Percentiles rank a stretch among this genome's conserved stretches.
Evolutionary conservation across 163 green algal species (phyloP).

Genomic region (Volvox carteri): DNA sequence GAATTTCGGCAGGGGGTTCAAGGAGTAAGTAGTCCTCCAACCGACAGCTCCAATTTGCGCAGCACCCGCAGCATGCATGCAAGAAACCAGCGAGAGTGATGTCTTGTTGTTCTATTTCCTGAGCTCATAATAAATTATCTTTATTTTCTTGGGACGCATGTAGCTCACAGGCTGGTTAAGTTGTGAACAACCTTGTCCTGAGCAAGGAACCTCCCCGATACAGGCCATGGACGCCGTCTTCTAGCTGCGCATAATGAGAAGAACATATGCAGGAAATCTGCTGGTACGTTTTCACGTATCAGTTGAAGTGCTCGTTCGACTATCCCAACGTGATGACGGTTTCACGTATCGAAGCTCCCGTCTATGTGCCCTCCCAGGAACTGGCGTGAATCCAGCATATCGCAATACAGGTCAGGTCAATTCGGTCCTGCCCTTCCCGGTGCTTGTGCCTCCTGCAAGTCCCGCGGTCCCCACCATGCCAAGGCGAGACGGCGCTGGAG

Average conservation of each 20-base stretch:
- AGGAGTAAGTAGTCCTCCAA: background rate
- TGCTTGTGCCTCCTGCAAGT: background rate
- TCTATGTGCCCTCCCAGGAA: background rate
- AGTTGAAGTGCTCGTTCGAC: background rate
- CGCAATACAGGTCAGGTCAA: background rate
- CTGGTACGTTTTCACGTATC: background rate
- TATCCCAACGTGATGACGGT: background rate
- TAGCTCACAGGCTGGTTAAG: background rate
- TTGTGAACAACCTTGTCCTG: background rate
- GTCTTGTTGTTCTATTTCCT: background rate
- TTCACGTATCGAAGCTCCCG: background rate
- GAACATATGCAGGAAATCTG: background rate
- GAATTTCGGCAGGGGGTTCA: background rate
- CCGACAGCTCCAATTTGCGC: background rate
- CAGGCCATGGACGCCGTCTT: conserved; percentile 33
- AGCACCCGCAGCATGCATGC: background rate
- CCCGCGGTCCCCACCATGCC: conserved; percentile 21
- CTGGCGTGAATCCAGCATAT: conserved; percentile 15
- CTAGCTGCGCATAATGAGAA: conserved; percentile 40
- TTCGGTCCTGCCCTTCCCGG: background rate
- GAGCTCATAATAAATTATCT: background rate
- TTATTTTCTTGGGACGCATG: background rate
- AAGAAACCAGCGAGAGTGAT: background rate
- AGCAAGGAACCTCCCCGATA: background rate
- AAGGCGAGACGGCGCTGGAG: background rate